phyloP scores from a whole-genome alignment of 768 basidiomycete species.

The Tulasnella calospora region DNA sequence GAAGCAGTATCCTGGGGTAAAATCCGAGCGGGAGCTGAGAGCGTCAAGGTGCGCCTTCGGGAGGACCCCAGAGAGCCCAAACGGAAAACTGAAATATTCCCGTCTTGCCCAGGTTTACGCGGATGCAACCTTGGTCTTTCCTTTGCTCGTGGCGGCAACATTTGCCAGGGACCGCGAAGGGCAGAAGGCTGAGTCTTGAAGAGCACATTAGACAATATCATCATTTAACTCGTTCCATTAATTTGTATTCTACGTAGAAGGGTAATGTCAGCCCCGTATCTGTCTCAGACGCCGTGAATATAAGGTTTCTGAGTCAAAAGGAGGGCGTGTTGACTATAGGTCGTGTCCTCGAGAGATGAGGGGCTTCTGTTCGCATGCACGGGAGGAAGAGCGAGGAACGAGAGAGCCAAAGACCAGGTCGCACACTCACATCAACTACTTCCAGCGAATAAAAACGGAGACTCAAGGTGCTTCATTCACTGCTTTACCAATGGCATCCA shows the following conservation, averaged over 20 bases:
- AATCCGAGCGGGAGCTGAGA: conserved; percentile 78
- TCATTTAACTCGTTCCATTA: conserved; percentile 1
- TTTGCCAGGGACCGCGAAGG: conserved; percentile 54
- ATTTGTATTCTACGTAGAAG: neutral
- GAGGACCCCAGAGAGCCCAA: neutral
- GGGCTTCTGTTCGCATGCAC: conserved; percentile 25
- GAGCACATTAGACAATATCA: neutral
- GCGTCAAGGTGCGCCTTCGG: conserved; percentile 59
- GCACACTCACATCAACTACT: conserved; percentile 31
- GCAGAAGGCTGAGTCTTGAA: conserved; percentile 33
- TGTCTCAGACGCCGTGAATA: conserved; percentile 69
- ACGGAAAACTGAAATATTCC: neutral
- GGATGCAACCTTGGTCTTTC: conserved; percentile 96
- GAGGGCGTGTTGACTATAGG: conserved; percentile 45
- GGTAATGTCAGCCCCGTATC: conserved; percentile 72
- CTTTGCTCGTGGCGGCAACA: conserved; percentile 89
- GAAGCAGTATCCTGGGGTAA: conserved; percentile 99
- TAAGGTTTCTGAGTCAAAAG: conserved; percentile 73
- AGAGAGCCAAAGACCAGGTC: conserved; percentile 25
- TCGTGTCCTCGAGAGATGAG: neutral
- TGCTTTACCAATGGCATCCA: conserved; percentile 69
- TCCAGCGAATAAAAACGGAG: conserved; percentile 25
- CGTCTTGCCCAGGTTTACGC: conserved; percentile 59
- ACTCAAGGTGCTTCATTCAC: conserved; percentile 42
- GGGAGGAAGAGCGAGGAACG: conserved; percentile 29